These are phyloP conservation scores for Fusarium albidum DNA, from an alignment of 2,329 filamentous ascomycete genomes.

Conservation along the genomic window DNA sequence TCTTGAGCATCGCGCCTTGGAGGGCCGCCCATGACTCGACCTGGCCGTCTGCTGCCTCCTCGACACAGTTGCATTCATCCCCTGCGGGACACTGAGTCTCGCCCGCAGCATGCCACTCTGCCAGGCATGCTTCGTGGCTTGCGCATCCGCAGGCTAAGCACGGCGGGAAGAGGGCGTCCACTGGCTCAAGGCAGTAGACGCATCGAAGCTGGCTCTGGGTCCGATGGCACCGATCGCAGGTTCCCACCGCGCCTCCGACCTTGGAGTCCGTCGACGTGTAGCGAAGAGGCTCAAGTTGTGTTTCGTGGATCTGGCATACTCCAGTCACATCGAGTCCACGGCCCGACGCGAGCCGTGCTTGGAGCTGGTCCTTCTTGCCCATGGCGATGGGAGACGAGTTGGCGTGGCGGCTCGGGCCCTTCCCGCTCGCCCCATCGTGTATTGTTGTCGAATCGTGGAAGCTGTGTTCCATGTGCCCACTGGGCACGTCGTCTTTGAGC, in stretches of 20 bases:
- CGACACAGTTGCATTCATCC: conserved; percentile 69
- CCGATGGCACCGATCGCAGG: conserved; percentile 60
- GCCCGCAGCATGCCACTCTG: conserved; percentile 65
- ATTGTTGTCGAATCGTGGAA: conserved; percentile 49
- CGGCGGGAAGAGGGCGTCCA: conserved; percentile 66
- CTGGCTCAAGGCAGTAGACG: conserved; percentile 68
- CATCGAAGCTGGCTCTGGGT: conserved; percentile 66
- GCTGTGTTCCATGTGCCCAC: conserved; percentile 41
- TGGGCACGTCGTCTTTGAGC: conserved; percentile 57
- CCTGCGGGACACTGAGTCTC: conserved; percentile 68
- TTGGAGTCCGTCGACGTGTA: conserved; percentile 52
- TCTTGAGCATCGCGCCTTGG: conserved; percentile 48
- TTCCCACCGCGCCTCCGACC: conserved; percentile 57
- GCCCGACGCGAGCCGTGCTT: conserved; percentile 58
- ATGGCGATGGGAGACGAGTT: conserved; percentile 62
- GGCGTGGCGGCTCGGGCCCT: conserved; percentile 46
- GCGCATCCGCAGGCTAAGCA: conserved; percentile 71
- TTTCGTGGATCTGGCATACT: conserved; percentile 69
- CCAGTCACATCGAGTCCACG: conserved; percentile 70
- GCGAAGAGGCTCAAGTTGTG: conserved; percentile 66
- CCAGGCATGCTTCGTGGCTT: conserved; percentile 65
- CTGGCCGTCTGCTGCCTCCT: conserved; percentile 63
- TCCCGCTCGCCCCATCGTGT: conserved; percentile 49
- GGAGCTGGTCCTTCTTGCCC: conserved; percentile 62
- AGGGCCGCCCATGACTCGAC: conserved; percentile 68